Evolutionary conservation across 768 basidiomycete genomes (phyloP).

Genomic region (Sporobolomyces pararoseus): DNA sequence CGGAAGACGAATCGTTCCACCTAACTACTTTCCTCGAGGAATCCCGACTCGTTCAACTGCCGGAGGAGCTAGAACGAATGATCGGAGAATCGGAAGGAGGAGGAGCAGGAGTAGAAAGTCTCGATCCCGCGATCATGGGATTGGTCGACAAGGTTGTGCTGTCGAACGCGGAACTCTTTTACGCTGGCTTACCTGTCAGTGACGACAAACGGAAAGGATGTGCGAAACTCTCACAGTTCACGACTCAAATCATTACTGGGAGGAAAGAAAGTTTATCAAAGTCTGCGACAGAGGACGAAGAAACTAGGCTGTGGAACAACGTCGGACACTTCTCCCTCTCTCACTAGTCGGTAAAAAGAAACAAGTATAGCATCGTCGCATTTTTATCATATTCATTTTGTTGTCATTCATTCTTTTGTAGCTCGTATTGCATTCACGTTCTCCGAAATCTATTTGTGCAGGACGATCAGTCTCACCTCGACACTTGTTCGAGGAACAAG

Average conservation of each 20-base stretch:
- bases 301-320: conserved; percentile 17
- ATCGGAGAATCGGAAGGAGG: conserved; percentile 27
- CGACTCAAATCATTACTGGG: conserved; percentile 55
- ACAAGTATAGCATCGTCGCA: too few species aligned
- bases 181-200: conserved; percentile 15
- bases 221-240: conserved; percentile 53
- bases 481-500: conserved; percentile 15
- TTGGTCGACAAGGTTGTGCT: conserved; percentile 60
- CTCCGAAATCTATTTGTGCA: conserved; percentile 12
- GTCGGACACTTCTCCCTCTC: conserved; percentile 17
- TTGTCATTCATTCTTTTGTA: background rate
- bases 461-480: conserved; percentile 25
- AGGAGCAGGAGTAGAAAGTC: conserved; percentile 47
- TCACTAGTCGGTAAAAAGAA: background rate
- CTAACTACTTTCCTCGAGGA: conserved; percentile 51
- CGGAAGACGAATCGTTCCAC: conserved; percentile 50
- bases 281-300: background rate
- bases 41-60: conserved; percentile 46
- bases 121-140: conserved; percentile 56
- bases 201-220: background rate
- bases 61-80: conserved; percentile 19
- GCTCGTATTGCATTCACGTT: background rate
- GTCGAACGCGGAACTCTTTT: conserved; percentile 50
- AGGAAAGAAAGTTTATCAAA: conserved; percentile 48
- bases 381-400: background rate